A percentile compares a stretch with the other conserved stretches of the same genome.
Evolutionary conservation across 1,284 basidiomycete species (phyloP).

Genomic region (Malassezia slooffiae): DNA sequence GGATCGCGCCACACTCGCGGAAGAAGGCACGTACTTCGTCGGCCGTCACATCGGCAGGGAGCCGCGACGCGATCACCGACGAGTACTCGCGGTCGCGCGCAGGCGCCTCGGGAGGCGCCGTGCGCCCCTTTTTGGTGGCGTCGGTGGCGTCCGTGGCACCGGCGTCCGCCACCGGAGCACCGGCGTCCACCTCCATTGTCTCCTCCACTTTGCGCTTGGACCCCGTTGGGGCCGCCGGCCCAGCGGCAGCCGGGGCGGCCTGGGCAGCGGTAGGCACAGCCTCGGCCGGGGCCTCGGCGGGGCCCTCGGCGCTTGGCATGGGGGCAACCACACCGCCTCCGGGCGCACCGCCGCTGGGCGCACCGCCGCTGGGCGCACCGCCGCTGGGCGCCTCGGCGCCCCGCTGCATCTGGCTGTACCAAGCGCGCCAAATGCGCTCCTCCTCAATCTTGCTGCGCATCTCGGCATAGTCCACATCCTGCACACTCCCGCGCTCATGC

Average conservation of each 20-base stretch:
- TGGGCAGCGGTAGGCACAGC: conserved; percentile 42
- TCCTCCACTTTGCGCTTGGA: neutral
- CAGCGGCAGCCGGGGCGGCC: conserved; percentile 49
- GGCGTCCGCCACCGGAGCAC: conserved; percentile 15
- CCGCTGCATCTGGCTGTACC: conserved; percentile 53
- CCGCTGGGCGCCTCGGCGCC: conserved; percentile 50
- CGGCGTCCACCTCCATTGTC: conserved; percentile 1
- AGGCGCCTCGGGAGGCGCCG: neutral
- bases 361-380: too few relatives aligned
- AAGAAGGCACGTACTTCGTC: conserved; percentile 65
- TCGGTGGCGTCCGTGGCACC: neutral
- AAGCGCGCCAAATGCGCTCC: conserved; percentile 52
- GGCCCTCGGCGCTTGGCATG: too few relatives aligned
- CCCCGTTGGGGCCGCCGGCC: neutral
- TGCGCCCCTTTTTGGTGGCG: conserved; percentile 1
- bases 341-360: too few relatives aligned
- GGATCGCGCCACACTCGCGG: conserved; percentile 54
- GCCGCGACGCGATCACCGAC: conserved; percentile 72
- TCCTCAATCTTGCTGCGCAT: conserved; percentile 45
- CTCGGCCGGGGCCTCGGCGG: conserved; percentile 47
- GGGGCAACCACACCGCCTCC: too few relatives aligned
- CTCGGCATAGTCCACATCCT: conserved; percentile 58
- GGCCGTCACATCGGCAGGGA: conserved; percentile 56
- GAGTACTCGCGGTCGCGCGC: conserved; percentile 79
- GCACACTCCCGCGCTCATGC: conserved; percentile 63